These are phyloP conservation scores for Alectoria sarmentosa DNA, from an alignment of 495 filamentous ascomycete species.

Conservation along the genomic window DNA sequence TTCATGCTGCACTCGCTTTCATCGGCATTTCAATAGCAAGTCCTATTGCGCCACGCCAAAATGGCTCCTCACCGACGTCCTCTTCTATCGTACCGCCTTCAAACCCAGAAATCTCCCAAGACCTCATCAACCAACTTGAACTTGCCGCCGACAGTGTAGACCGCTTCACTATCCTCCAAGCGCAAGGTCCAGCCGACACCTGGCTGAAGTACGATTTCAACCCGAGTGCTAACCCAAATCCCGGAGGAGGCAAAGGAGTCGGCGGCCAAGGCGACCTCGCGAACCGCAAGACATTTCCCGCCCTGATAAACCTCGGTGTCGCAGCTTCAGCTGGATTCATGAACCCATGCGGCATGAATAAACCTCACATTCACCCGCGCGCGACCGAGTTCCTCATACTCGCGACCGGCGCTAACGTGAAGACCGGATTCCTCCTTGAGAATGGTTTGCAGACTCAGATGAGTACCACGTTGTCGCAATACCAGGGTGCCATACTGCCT, in stretches of 20 bases:
- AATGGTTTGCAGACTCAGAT: conserved; percentile 26
- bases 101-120: conserved; percentile 9
- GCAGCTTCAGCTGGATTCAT: conserved; percentile 37
- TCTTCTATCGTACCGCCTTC: conserved; percentile 9
- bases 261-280: conserved; percentile 30
- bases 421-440: conserved; percentile 37
- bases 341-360: conserved; percentile 40
- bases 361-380: conserved; percentile 44
- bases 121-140: conserved; percentile 14
- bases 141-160: conserved; percentile 24
- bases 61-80: not conserved
- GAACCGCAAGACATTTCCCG: conserved; percentile 38
- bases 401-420: conserved; percentile 28
- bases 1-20: not conserved
- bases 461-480: conserved; percentile 29
- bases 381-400: conserved; percentile 41
- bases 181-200: conserved; percentile 15
- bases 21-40: not conserved
- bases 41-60: not conserved
- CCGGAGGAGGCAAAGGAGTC: conserved; percentile 19
- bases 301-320: conserved; percentile 35
- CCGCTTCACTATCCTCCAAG: conserved; percentile 29
- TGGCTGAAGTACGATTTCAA: conserved; percentile 24
- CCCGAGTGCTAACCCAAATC: conserved; percentile 30
- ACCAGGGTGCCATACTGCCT: conserved; percentile 39